Evolutionary conservation across 441 rosid species (phyloP), one percentile per base, ranked within the genome.

Genomic region (Geranium incanum): DNA sequence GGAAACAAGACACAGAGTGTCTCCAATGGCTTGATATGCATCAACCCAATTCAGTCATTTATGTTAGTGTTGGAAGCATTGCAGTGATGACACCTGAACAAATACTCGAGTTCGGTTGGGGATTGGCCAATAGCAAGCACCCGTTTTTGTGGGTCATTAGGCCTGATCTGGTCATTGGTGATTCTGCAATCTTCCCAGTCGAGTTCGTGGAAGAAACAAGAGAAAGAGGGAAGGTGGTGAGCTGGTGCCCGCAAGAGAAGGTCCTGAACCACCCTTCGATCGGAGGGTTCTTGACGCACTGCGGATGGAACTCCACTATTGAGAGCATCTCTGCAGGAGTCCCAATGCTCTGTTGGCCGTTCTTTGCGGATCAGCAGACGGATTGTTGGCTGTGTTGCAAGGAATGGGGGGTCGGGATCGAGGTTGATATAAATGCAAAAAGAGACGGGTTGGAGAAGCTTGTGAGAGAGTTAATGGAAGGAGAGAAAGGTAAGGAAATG

Each of bases 291-390:
- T n/a, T 52, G 59, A n/a, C 59, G 5, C 59, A 52, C 59, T 52
- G 18, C n/a, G 59, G 59, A 52, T 52, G 59, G 59, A 52, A n/a
- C 59, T 52, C 59, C 13, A 52, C 18, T 4, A 12, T 52, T 52
- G 59, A 52, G 19, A 52, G 59, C 59, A 52, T 52, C 0, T 13
- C 59, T 11, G 5, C 18, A 11, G 13, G 15, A n/a, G 57, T 11
- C 66, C 92, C 92, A 2, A 78, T 88, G 89, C 70, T 87, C 0
- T 88, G 87, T 28, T 88, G 94, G 89, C 86, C 94, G 2, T 86
- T 87, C 36, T 86, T 84, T 23, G 94, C 88, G 0, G 92, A 88
- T 71, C 90, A 90, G 60, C 77, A 71, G 12, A 88, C 90, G 3
- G 88, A 87, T 73, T 83, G 92, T 21, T 28, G 85, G 65, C 88